A percentile compares a stretch with the other conserved stretches of the same genome.
Evolutionary conservation across 495 filamentous ascomycete species (phyloP).

Genomic region (Neurospora discreta): DNA sequence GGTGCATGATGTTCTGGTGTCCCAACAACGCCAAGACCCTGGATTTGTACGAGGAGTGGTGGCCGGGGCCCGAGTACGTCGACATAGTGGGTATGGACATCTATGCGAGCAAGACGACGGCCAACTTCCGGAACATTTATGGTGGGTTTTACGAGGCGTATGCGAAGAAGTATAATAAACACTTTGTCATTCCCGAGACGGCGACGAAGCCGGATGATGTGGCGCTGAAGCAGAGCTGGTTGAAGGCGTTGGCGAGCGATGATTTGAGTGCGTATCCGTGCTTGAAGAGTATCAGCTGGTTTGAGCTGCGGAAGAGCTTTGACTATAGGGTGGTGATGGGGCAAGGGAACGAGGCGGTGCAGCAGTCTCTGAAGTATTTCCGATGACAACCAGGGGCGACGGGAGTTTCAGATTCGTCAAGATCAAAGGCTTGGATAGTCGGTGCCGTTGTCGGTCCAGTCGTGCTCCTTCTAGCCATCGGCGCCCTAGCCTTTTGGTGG

Average conservation of each 20-base stretch:
- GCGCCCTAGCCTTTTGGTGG: background rate
- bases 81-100: constrained; percentile 9
- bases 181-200: constrained; percentile 6
- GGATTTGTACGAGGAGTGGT: background rate
- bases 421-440: constrained; percentile 6
- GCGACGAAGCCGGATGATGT: constrained; percentile 1
- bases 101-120: background rate
- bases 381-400: background rate
- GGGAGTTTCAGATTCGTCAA: no score
- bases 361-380: background rate
- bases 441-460: background rate
- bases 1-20: constrained; percentile 4
- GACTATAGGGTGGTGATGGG: constrained; percentile 6
- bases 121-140: constrained; percentile 2
- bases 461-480: background rate
- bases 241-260: constrained; percentile 2
- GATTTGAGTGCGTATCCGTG: constrained; percentile 3
- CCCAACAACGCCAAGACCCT: constrained; percentile 2
- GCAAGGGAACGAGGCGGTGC: background rate
- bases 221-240: background rate
- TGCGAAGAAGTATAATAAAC: background rate
- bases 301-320: constrained; percentile 5
- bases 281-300: constrained; percentile 6
- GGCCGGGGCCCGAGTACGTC: constrained; percentile 4
- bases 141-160: constrained; percentile 6